Base-by-base conservation (phyloP, 805 yeast species). In the Barnettozyma populi region DNA sequence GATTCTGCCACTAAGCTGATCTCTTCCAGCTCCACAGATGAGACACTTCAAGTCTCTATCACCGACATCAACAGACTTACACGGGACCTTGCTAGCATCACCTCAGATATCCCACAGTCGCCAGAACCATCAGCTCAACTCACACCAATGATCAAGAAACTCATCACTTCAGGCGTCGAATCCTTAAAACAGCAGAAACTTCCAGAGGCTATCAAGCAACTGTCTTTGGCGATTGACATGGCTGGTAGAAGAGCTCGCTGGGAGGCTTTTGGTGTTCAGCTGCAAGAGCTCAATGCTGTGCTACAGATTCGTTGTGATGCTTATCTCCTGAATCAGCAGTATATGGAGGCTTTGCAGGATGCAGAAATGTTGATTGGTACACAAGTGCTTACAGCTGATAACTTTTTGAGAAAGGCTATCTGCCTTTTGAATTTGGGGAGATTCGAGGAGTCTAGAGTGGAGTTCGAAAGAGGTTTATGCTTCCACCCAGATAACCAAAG, bases 251-350 rank as follows among this genome's bases (percentile, higher is more conserved):
- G 94, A 64, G 76, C 83, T 37, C 82, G 83, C 60, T 84, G 83
- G 68, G 94, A 86, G 60, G 71, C 84, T 5, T 86, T 86, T 63
- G 89, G 80, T 52, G 74, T 84, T 14, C 84, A 86, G 24, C 63
- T 85, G 43, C 86, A 81, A 61, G 94, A 86, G 61, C 64, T 84
- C 43, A 73, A 79, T 38, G 74, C 81, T 55, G 78, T 85, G 60
- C 65, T 86, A 46, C 80, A 82, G 72, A 81, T 86, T 44, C 73
- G 90, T 52, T 76, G 87, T 23, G 95, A 86, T 59, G 81, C 90
- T 0, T 72, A 78, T 54, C 67, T 84, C 59, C 71, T 80, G 62
- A 66, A 72, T 45, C 73, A 76, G 36, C 71, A 79, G 45, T 79
- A 71, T 61, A 54, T 79, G 41, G 78, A 76, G 47, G 90, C 90